Percentiles rank a stretch among this genome's conserved stretches.
These are phyloP conservation scores for Kwoniella shivajii DNA, from an alignment of 1,284 basidiomycete species.

Conservation along the genomic window DNA sequence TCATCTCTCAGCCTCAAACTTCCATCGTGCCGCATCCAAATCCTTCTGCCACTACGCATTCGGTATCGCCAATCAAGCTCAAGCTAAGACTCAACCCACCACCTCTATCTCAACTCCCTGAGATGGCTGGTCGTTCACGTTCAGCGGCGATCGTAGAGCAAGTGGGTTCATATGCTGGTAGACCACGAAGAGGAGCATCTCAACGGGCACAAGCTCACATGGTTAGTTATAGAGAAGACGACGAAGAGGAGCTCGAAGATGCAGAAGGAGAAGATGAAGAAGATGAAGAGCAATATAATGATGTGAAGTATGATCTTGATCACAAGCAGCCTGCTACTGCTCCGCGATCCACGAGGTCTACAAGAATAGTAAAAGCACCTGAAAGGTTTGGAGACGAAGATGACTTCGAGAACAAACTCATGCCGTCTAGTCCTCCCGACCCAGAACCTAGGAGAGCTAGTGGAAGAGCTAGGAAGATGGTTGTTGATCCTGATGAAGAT, in stretches of 20 bases:
- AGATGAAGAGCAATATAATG: constrained; percentile 7
- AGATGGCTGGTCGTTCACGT: constrained; percentile 5
- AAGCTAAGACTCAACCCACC: constrained; percentile 16
- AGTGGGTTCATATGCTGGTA: constrained; percentile 1
- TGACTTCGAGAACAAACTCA: constrained; percentile 34
- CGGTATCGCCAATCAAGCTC: constrained; percentile 27
- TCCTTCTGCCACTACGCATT: constrained; percentile 2
- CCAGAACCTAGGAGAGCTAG: background rate
- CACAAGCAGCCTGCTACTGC: too few species aligned
- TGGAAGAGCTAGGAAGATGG: constrained; percentile 36
- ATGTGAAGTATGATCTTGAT: constrained; percentile 2
- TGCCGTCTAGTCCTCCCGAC: constrained; percentile 6
- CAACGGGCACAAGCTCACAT: constrained; percentile 15
- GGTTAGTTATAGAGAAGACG: constrained; percentile 24
- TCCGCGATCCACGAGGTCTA: constrained; percentile 15
- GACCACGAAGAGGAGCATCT: constrained; percentile 19
- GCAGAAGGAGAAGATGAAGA: constrained; percentile 34
- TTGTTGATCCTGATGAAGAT: constrained; percentile 42
- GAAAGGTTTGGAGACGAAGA: constrained; percentile 27
- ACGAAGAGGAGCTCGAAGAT: constrained; percentile 36
- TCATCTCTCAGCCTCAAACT: background rate
- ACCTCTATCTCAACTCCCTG: background rate
- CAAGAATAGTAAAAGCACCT: constrained; percentile 57
- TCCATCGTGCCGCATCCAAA: background rate
- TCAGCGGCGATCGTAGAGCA: constrained; percentile 1